A percentile compares a stretch with the other conserved stretches of the same genome.
phyloP scores from a whole-genome alignment of 257 asterid species.

The Nemophila menziesii region DNA sequence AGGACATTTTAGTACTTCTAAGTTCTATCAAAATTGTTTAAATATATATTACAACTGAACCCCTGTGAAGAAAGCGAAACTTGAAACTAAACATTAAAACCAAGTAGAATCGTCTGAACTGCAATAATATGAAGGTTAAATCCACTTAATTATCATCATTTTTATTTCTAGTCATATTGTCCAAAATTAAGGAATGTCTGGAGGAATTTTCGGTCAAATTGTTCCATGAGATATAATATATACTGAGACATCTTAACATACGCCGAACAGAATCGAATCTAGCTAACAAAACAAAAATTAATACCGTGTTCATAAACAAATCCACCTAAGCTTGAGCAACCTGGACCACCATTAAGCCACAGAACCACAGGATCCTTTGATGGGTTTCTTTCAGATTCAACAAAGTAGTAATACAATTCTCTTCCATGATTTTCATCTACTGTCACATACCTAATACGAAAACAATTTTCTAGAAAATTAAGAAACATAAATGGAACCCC shows the following conservation, averaged over 20 bases:
- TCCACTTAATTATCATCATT: background rate
- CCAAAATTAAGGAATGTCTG: background rate
- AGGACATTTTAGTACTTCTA: no score
- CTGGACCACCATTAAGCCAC: conserved; percentile 99
- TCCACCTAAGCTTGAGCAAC: conserved; percentile 97
- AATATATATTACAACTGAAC: background rate
- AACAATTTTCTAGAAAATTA: conserved; percentile 1
- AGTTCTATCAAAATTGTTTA: no score
- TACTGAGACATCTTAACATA: no score
- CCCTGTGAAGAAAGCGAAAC: background rate
- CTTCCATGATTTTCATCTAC: conserved; percentile 55
- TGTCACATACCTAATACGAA: conserved; percentile 51
- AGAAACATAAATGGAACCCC: no score
- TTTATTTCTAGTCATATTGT: background rate
- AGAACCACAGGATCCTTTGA: conserved; percentile 74
- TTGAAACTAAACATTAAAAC: background rate
- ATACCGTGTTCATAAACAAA: conserved; percentile 92
- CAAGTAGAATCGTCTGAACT: background rate
- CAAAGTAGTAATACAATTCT: conserved; percentile 73
- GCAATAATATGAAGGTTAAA: no score
- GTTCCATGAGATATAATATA: no score
- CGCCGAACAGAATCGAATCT: no score
- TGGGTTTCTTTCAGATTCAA: conserved; percentile 68
- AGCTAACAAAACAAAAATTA: background rate
- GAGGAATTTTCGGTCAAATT: background rate